A percentile compares a stretch with the other conserved stretches of the same genome.
Conservation (phyloP, 164 flowering plant species). For the Magnolia kwangsiensis region DNA sequence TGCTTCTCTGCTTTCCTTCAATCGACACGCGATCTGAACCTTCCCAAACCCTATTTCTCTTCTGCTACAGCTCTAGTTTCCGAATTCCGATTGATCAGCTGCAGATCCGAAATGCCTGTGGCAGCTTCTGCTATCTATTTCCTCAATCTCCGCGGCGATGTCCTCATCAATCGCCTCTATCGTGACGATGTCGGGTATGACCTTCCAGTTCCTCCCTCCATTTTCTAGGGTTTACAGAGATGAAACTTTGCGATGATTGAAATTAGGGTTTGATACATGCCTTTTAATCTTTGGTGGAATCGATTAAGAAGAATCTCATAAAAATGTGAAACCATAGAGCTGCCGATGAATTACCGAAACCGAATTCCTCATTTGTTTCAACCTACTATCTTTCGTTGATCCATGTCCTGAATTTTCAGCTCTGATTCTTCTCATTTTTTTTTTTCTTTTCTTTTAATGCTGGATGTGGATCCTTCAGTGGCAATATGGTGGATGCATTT, state of each 20-base stretch:
- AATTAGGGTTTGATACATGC: not conserved
- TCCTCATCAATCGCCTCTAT: conserved; percentile 97
- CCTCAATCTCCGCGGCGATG: conserved; percentile 94
- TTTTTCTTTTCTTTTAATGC: not conserved
- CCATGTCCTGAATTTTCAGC: not conserved
- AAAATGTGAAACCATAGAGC: not conserved
- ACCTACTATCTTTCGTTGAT: not conserved
- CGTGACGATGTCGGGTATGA: conserved; percentile 95
- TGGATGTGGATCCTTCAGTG: conserved; percentile 40
- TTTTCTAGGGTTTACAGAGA: not conserved
- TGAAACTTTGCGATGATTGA: too few relatives aligned
- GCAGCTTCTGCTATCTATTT: conserved; percentile 98
- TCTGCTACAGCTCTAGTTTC: not conserved
- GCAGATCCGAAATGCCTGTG: conserved; percentile 75
- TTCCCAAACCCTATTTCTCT: not conserved
- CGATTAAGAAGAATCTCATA: not conserved
- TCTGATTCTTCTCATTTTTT: not conserved
- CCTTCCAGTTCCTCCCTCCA: not conserved
- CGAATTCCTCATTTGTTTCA: not conserved
- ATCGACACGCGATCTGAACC: too few relatives aligned
- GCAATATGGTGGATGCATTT: conserved; percentile 99
- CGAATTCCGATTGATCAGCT: not conserved
- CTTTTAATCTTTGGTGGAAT: not conserved
- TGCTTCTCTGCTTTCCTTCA: too few relatives aligned
- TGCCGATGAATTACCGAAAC: not conserved